Conservation (phyloP, 805 yeast genomes). For the Cyberlindnera maritima region DNA sequence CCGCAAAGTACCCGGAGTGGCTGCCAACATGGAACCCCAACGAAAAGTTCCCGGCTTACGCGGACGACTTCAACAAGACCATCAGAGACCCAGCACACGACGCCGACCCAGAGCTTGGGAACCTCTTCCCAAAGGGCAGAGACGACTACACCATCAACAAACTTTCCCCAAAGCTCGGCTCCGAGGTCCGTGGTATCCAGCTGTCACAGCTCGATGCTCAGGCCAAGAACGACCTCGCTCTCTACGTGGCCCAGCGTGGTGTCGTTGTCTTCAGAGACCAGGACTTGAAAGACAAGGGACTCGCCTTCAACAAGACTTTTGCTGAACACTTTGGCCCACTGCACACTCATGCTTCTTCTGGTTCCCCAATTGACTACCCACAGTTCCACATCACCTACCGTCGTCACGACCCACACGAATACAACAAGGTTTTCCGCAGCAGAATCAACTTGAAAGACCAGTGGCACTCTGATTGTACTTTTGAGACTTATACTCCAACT, state of each 20-base stretch:
- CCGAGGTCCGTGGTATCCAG: conserved; percentile 59
- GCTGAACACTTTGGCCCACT: conserved; percentile 67
- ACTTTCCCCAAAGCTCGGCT: conserved; percentile 68
- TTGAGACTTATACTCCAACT: conserved; percentile 13
- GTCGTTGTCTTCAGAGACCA: conserved; percentile 65
- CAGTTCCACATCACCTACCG: conserved; percentile 60
- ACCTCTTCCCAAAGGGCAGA: conserved; percentile 39
- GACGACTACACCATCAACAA: conserved; percentile 32
- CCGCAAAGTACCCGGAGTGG: conserved; percentile 48
- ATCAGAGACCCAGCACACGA: conserved; percentile 57
- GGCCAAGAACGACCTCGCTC: conserved; percentile 69
- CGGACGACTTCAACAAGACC: conserved; percentile 48
- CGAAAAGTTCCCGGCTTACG: conserved; percentile 47
- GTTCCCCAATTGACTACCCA: conserved; percentile 58
- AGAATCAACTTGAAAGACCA: conserved; percentile 10
- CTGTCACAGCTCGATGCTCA: conserved; percentile 48
- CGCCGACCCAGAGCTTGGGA: conserved; percentile 57
- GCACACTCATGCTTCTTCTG: conserved; percentile 73
- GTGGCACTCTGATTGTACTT: conserved; percentile 17
- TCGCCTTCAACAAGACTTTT: conserved; percentile 45
- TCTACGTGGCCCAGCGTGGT: conserved; percentile 65
- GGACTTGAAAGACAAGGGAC: conserved; percentile 56
- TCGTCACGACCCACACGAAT: conserved; percentile 27
- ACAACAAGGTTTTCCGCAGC: conserved; percentile 28
- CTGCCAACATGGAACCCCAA: conserved; percentile 69